Evolutionary conservation across 768 basidiomycete genomes (phyloP).

Genomic region (Suillus subalutaceus): DNA sequence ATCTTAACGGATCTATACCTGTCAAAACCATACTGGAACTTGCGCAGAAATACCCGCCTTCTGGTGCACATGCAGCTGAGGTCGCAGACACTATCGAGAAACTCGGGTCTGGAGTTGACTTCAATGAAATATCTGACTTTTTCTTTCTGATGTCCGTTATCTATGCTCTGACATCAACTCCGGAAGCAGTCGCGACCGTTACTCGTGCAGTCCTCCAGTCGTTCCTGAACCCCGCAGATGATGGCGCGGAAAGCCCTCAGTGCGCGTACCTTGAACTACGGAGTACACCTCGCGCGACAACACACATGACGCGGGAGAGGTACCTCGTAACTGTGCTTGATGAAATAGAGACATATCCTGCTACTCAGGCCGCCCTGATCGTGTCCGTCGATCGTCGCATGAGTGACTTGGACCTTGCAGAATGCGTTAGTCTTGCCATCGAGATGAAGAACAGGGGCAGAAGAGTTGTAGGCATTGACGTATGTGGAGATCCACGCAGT

Average conservation of each 20-base stretch:
- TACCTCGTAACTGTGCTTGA: slow-evolving; percentile 71
- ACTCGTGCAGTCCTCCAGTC: slow-evolving; percentile 65
- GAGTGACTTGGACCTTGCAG: slow-evolving; percentile 48
- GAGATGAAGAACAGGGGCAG: slow-evolving; percentile 56
- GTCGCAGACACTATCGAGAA: slow-evolving; percentile 43
- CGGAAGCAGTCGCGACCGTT: slow-evolving; percentile 52
- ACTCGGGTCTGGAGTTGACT: slow-evolving; percentile 40
- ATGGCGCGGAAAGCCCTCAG: slow-evolving; percentile 39
- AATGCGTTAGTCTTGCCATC: slow-evolving; percentile 61
- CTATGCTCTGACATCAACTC: slow-evolving; percentile 73
- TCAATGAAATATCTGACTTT: slow-evolving; percentile 69
- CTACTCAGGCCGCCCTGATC: slow-evolving; percentile 58
- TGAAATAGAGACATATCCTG: slow-evolving; percentile 61
- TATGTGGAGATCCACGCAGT: slow-evolving; percentile 74
- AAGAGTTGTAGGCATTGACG: slow-evolving; percentile 75
- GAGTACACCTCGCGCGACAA: slow-evolving; percentile 69
- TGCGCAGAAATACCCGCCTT: slow-evolving; percentile 43
- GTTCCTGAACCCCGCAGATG: slow-evolving; percentile 49
- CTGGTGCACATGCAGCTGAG: background rate
- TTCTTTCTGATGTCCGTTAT: slow-evolving; percentile 78
- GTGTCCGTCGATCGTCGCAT: slow-evolving; percentile 80
- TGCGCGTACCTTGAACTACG: slow-evolving; percentile 82
- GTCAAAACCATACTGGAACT: slow-evolving; percentile 63
- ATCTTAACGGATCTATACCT: slow-evolving; percentile 85
- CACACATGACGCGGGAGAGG: slow-evolving; percentile 54